A percentile compares a stretch with the other conserved stretches of the same genome.
Conservation (phyloP, 768 basidiomycete species). For the Leucosporidium yakuticum region DNA sequence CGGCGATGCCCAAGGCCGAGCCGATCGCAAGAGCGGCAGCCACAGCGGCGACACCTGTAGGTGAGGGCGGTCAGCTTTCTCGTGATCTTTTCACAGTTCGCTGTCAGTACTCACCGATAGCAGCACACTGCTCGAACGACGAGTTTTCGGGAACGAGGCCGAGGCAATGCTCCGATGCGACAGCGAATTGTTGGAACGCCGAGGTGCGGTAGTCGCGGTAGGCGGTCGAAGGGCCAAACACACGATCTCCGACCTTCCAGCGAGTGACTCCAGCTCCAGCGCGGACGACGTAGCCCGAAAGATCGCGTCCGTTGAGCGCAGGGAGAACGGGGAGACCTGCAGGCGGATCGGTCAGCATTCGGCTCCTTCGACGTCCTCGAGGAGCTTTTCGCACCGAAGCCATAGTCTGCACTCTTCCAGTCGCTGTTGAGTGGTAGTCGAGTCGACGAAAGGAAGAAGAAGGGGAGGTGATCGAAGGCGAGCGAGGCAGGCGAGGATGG, state of each 20-base stretch:
- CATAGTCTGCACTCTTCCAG: conserved; percentile 2
- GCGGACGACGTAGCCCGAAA: conserved; percentile 9
- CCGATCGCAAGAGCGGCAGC: conserved; percentile 12
- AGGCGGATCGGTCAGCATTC: too few relatives aligned
- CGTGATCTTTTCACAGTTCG: not conserved
- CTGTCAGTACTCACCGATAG: conserved; percentile 2
- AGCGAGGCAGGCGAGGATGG: not conserved
- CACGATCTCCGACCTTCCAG: conserved; percentile 7
- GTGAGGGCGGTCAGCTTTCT: not conserved
- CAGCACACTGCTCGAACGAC: conserved; percentile 5
- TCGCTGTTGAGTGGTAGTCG: not conserved
- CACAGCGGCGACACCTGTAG: conserved; percentile 10
- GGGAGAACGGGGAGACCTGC: conserved; percentile 7
- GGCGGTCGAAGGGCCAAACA: conserved; percentile 13
- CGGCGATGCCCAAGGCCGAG: not conserved
- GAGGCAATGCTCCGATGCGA: conserved; percentile 11
- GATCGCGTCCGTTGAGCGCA: conserved; percentile 9
- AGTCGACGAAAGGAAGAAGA: not conserved
- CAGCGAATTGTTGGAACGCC: conserved; percentile 14
- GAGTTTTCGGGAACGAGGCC: conserved; percentile 1
- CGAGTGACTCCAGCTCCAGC: not conserved
- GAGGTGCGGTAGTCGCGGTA: conserved; percentile 19
- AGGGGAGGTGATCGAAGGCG: not conserved
- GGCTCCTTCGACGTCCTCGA: too few relatives aligned
- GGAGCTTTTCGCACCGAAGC: not conserved